phyloP scores from a whole-genome alignment of 257 asterid species.

The Solanum chiquidenum region DNA sequence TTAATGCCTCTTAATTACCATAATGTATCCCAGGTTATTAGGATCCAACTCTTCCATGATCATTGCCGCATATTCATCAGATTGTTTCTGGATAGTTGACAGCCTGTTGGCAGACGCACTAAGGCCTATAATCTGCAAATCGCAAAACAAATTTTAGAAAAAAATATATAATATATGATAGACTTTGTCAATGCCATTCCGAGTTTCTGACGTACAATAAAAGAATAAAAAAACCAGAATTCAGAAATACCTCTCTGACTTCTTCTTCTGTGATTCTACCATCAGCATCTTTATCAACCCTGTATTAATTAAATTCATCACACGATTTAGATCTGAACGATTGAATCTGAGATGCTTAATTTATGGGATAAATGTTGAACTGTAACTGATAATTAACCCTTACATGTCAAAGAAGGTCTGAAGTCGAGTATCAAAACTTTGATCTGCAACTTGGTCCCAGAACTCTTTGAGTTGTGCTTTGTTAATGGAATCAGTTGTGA shows the following conservation, averaged over 20 bases:
- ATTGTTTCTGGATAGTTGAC: conserved; percentile 63
- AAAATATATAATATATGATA: neutral
- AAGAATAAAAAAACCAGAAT: neutral
- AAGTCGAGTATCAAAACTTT: conserved; percentile 77
- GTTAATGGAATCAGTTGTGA: conserved; percentile 43
- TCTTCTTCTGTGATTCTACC: conserved; percentile 79
- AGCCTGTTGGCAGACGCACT: conserved; percentile 94
- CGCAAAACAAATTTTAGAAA: neutral
- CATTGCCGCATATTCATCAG: conserved; percentile 80
- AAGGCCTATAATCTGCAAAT: conserved; percentile 56
- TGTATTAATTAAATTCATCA: conserved; percentile 13
- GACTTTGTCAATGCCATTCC: neutral
- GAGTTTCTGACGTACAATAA: neutral
- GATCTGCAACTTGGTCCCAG: conserved; percentile 78
- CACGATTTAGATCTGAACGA: neutral
- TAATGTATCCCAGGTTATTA: conserved; percentile 45
- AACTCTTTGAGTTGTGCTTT: conserved; percentile 55
- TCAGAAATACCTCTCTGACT: conserved; percentile 64
- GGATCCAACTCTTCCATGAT: conserved; percentile 95
- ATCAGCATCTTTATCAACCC: conserved; percentile 94
- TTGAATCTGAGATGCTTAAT: neutral
- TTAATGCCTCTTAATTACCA: conserved; percentile 24
- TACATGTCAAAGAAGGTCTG: conserved; percentile 91
- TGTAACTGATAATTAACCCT: neutral
- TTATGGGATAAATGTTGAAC: neutral